phyloP scores from a whole-genome alignment of 306 rosid species.

The Vachellia collinsii region DNA sequence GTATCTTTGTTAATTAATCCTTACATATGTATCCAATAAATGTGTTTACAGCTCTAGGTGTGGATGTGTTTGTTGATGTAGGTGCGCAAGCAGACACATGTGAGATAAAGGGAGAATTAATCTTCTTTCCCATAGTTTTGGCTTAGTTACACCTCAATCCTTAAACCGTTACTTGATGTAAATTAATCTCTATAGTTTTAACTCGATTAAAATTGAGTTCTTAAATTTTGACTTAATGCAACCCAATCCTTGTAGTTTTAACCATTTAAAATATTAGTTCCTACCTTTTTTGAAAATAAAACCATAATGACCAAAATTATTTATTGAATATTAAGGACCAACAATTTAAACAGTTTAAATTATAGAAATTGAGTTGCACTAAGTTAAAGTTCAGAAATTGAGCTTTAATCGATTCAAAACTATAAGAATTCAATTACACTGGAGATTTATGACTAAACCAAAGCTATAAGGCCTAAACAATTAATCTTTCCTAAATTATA shows the following conservation, averaged over 20 bases:
- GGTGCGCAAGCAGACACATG: neutral
- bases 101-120: neutral
- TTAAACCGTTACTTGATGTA: no score
- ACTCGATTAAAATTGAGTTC: neutral
- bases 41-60: neutral
- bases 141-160: neutral
- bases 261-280: neutral
- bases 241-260: neutral
- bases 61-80: neutral
- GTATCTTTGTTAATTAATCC: no score
- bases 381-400: neutral
- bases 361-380: no score
- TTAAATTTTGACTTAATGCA: neutral
- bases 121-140: neutral
- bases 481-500: neutral
- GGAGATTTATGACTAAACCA: neutral
- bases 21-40: neutral
- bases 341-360: no score
- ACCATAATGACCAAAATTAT: no score
- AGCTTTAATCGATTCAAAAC: no score
- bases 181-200: no score
- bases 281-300: no score
- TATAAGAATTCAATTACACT: no score
- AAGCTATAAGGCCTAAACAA: neutral
- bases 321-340: no score